Percentiles rank a stretch among this genome's conserved stretches.
phyloP scores from a whole-genome alignment of 495 filamentous ascomycete genomes.

The Lophiostoma macrostomum region DNA sequence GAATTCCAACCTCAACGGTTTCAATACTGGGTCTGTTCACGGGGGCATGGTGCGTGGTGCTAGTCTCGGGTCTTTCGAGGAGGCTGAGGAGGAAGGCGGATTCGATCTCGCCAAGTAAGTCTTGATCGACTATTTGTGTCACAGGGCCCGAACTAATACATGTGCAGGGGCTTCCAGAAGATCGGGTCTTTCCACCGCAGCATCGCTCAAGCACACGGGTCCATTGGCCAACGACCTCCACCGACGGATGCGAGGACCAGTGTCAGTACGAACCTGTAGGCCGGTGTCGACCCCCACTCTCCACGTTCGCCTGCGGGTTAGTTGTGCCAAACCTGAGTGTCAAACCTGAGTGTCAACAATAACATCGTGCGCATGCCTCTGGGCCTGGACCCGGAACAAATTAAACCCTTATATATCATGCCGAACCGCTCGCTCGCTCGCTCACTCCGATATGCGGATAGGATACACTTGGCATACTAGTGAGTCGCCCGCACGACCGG shows the following conservation, averaged over 20 bases:
- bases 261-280: too few species aligned
- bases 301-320: too few species aligned
- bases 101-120: constrained; percentile 65
- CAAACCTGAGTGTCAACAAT: too few species aligned
- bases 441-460: too few species aligned
- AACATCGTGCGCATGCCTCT: too few species aligned
- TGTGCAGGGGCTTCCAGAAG: constrained; percentile 62
- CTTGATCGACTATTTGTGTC: background rate
- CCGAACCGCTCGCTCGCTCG: too few species aligned
- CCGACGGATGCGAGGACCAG: constrained; percentile 6
- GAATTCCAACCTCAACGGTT: constrained; percentile 15
- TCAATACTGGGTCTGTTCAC: background rate
- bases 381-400: too few species aligned
- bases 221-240: background rate
- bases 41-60: constrained; percentile 31
- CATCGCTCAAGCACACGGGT: constrained; percentile 21
- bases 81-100: constrained; percentile 51
- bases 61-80: constrained; percentile 41
- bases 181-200: constrained; percentile 64
- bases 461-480: too few species aligned
- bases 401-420: too few species aligned
- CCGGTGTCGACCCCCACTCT: too few species aligned
- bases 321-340: too few species aligned
- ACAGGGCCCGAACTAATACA: background rate
- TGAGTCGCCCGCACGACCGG: too few species aligned